phyloP scores from a whole-genome alignment of 2,329 filamentous ascomycete genomes.

The Shiraia sp. region DNA sequence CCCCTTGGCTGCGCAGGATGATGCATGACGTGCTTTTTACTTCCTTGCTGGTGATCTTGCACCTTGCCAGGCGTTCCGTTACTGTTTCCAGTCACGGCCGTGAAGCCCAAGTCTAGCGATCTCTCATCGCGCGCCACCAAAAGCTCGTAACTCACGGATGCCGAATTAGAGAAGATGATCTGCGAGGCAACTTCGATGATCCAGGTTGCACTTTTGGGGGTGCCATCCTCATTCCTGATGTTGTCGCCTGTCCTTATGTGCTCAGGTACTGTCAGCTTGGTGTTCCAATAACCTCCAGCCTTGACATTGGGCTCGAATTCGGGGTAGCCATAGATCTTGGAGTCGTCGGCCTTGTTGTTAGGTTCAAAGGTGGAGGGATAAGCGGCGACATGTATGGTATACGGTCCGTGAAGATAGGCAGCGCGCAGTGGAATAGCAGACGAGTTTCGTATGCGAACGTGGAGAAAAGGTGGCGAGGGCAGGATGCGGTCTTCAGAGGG shows the following conservation, averaged over 20 bases:
- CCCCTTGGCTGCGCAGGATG: conserved; percentile 70
- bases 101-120: conserved; percentile 70
- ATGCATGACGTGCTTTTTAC: conserved; percentile 53
- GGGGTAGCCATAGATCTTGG: conserved; percentile 73
- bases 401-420: conserved; percentile 94
- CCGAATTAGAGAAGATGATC: conserved; percentile 89
- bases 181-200: conserved; percentile 90
- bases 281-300: conserved; percentile 84
- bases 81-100: conserved; percentile 57
- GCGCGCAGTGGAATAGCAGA: conserved; percentile 88
- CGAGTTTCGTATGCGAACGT: conserved; percentile 89
- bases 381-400: conserved; percentile 83
- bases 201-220: conserved; percentile 72
- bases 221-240: conserved; percentile 19
- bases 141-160: conserved; percentile 85
- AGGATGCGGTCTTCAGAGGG: conserved; percentile 87
- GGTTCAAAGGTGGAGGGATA: conserved; percentile 85
- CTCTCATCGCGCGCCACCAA: conserved; percentile 84
- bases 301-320: conserved; percentile 97
- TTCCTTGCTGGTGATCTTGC: conserved; percentile 74
- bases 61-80: conserved; percentile 64
- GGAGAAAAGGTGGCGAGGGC: conserved; percentile 77
- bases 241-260: conserved; percentile 60
- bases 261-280: conserved; percentile 78
- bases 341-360: conserved; percentile 73